phyloP scores from a whole-genome alignment of 164 flowering plant species.

The Kingdonia uniflora region DNA sequence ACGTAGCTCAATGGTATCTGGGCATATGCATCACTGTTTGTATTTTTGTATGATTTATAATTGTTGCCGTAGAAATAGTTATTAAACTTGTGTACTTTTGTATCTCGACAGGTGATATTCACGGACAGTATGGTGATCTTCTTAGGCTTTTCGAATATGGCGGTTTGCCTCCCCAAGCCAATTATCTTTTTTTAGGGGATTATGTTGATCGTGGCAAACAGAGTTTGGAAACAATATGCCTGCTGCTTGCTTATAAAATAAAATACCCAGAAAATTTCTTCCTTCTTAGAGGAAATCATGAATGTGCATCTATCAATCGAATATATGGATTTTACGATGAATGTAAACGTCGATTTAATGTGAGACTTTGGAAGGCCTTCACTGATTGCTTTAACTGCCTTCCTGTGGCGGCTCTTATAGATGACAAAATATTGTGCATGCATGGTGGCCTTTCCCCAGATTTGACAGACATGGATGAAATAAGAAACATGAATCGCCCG shows the following conservation, averaged over 20 bases:
- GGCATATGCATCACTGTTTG: neutral
- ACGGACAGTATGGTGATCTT: constrained; percentile 78
- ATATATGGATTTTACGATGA: constrained; percentile 89
- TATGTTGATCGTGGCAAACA: constrained; percentile 88
- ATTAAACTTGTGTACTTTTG: neutral
- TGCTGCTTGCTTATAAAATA: constrained; percentile 72
- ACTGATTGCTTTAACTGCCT: constrained; percentile 79
- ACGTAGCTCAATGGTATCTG: no score
- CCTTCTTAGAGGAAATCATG: constrained; percentile 74
- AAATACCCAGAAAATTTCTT: constrained; percentile 78
- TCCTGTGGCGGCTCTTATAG: constrained; percentile 81
- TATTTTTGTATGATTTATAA: neutral
- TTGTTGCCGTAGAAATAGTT: neutral
- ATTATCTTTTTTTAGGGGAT: constrained; percentile 74
- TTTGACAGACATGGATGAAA: constrained; percentile 51
- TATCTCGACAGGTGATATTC: constrained; percentile 61
- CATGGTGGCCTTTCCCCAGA: constrained; percentile 95
- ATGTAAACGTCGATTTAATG: constrained; percentile 76
- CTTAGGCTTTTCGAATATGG: constrained; percentile 76
- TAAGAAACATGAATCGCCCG: constrained; percentile 55
- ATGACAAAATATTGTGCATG: constrained; percentile 84
- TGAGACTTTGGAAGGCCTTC: constrained; percentile 67
- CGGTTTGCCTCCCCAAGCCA: constrained; percentile 68
- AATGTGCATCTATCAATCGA: constrained; percentile 74
- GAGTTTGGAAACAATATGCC: constrained; percentile 78